These are phyloP conservation scores for Plantago ovata DNA, from an alignment of 257 asterid species.

Conservation along the genomic window DNA sequence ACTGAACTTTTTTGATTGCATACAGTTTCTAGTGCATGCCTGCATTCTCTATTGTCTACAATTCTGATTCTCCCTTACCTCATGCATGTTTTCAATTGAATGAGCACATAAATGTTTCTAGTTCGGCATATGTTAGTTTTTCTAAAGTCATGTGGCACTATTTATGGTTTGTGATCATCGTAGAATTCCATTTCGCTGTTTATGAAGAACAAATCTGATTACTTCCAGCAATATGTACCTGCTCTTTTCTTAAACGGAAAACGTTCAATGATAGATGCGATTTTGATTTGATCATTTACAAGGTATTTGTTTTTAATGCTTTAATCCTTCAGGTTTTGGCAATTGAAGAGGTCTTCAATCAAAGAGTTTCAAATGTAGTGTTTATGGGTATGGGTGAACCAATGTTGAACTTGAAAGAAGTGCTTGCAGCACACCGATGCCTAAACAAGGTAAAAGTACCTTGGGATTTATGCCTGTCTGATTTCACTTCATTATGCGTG, in stretches of 20 bases:
- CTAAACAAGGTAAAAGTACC: slow-evolving; percentile 69
- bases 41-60: too few relatives aligned
- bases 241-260: neutral
- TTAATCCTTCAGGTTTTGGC: slow-evolving; percentile 69
- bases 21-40: too few relatives aligned
- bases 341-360: slow-evolving; percentile 79
- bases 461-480: slow-evolving; percentile 2
- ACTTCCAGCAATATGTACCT: neutral
- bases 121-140: too few relatives aligned
- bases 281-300: neutral
- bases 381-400: slow-evolving; percentile 99
- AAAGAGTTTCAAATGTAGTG: slow-evolving; percentile 89
- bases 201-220: too few relatives aligned
- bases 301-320: slow-evolving; percentile 10
- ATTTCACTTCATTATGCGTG: neutral
- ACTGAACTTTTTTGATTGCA: too few relatives aligned
- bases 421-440: slow-evolving; percentile 90
- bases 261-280: neutral
- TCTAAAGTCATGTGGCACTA: too few relatives aligned
- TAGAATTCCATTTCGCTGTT: too few relatives aligned
- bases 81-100: too few relatives aligned
- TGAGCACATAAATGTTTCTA: too few relatives aligned
- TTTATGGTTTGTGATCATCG: too few relatives aligned
- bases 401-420: slow-evolving; percentile 91
- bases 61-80: too few relatives aligned